Evolutionary conservation across 2,329 filamentous ascomycete genomes (phyloP).

Genomic region (Pseudogymnoascus sp.): DNA sequence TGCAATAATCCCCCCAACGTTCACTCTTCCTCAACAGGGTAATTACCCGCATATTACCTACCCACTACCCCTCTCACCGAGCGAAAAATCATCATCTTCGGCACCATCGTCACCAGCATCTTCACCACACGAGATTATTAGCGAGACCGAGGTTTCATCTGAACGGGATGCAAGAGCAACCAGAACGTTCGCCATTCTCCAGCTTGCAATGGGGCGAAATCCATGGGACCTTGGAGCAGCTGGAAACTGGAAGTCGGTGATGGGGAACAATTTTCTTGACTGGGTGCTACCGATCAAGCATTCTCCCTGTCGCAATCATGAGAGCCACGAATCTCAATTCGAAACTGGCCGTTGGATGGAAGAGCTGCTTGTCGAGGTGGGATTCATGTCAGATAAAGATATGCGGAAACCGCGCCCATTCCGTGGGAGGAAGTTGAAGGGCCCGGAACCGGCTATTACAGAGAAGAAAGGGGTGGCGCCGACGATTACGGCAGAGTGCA

Average conservation of each 20-base stretch:
- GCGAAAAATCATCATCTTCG: conserved; percentile 9
- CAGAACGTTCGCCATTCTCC: conserved; percentile 71
- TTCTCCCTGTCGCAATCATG: conserved; percentile 67
- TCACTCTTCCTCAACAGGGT: conserved; percentile 20
- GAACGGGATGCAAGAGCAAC: conserved; percentile 34
- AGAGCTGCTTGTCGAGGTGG: conserved; percentile 37
- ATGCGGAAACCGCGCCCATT: conserved; percentile 11
- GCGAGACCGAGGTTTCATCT: conserved; percentile 17
- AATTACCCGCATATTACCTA: conserved; percentile 12
- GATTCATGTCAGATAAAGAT: conserved; percentile 7
- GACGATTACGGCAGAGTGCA: not conserved
- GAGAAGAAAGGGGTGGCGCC: not conserved
- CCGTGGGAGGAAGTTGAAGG: not conserved
- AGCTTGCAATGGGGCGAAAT: conserved; percentile 67
- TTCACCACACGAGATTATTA: not conserved
- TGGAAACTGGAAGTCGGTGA: conserved; percentile 68
- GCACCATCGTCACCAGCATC: conserved; percentile 1
- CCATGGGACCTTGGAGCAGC: conserved; percentile 71
- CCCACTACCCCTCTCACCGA: conserved; percentile 8
- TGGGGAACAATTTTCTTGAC: conserved; percentile 64
- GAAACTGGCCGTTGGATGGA: conserved; percentile 55
- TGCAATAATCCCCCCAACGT: conserved; percentile 53
- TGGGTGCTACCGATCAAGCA: conserved; percentile 73
- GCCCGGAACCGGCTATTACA: not conserved
- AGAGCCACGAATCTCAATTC: conserved; percentile 59